Conservation (phyloP, 106 monocot genomes). For the Cymbidium sinense region DNA sequence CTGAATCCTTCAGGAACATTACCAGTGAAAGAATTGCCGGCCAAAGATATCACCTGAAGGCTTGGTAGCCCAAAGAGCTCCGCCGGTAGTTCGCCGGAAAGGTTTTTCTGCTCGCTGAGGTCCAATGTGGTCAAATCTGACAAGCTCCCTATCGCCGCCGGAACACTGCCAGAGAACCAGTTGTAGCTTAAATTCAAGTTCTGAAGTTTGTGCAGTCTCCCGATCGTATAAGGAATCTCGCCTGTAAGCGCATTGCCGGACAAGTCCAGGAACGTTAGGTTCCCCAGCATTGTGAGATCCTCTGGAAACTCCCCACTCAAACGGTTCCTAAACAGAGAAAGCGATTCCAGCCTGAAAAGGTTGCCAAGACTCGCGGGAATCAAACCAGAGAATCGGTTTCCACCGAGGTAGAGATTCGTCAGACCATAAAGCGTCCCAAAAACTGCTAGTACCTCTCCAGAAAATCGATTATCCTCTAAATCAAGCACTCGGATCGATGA, state of each 20-base stretch:
- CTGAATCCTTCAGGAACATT: conserved; percentile 8
- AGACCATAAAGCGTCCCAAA: conserved; percentile 48
- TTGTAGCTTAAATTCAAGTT: conserved; percentile 7
- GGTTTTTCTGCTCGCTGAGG: conserved; percentile 18
- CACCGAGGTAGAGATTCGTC: conserved; percentile 62
- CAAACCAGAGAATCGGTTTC: conserved; percentile 54
- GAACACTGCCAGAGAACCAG: background rate
- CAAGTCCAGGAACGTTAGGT: conserved; percentile 63
- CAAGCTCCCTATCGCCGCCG: conserved; percentile 1
- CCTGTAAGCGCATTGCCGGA: conserved; percentile 73
- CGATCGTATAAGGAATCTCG: conserved; percentile 34
- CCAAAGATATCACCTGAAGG: background rate
- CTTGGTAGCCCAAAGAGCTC: conserved; percentile 3
- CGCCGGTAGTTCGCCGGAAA: conserved; percentile 1
- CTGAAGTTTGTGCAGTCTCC: background rate
- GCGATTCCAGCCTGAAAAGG: conserved; percentile 45
- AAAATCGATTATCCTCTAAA: conserved; percentile 46
- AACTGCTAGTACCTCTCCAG: conserved; percentile 48
- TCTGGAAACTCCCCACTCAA: conserved; percentile 40
- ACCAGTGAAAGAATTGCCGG: background rate
- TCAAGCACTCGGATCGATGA: conserved; percentile 45
- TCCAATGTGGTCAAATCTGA: background rate
- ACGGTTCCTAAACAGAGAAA: conserved; percentile 69
- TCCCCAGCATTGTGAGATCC: conserved; percentile 40
- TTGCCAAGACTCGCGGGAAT: conserved; percentile 48